Conservation (phyloP, 371 early-diverging fungal genomes). For the Chytridium lagenaria region DNA sequence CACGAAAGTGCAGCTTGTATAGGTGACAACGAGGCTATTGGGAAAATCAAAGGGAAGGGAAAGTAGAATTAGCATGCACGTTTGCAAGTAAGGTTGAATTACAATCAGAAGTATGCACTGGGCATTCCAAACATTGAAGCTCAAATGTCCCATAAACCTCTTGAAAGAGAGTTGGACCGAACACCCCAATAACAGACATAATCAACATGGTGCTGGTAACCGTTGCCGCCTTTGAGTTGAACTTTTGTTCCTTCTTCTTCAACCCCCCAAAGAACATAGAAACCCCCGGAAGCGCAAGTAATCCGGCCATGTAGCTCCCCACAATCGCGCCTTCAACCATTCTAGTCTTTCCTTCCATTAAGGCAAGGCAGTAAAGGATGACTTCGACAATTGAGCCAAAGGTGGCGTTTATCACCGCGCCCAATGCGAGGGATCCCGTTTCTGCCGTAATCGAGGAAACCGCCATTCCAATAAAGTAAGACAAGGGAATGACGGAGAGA, state of each 20-base stretch:
- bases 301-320: constrained; percentile 87
- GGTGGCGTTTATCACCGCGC: constrained; percentile 96
- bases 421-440: constrained; percentile 79
- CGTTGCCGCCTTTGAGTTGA: constrained; percentile 93
- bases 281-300: constrained; percentile 90
- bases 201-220: constrained; percentile 95
- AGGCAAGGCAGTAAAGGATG: constrained; percentile 87
- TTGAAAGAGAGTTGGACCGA: constrained; percentile 94
- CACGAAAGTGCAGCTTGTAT: constrained; percentile 24
- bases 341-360: constrained; percentile 83
- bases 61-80: background rate
- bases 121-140: constrained; percentile 60
- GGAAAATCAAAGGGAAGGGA: background rate
- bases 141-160: constrained; percentile 81
- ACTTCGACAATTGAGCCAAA: constrained; percentile 97
- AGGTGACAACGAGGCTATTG: background rate
- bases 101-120: constrained; percentile 14
- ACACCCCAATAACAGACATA: constrained; percentile 90
- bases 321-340: constrained; percentile 93
- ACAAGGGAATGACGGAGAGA: constrained; percentile 87
- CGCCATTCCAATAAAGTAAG: constrained; percentile 96
- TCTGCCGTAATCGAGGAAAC: constrained; percentile 95
- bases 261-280: constrained; percentile 94
- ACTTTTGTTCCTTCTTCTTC: constrained; percentile 87
- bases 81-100: background rate